Conservation (phyloP, 345 rosid genomes). For the Euphorbia peplus region DNA sequence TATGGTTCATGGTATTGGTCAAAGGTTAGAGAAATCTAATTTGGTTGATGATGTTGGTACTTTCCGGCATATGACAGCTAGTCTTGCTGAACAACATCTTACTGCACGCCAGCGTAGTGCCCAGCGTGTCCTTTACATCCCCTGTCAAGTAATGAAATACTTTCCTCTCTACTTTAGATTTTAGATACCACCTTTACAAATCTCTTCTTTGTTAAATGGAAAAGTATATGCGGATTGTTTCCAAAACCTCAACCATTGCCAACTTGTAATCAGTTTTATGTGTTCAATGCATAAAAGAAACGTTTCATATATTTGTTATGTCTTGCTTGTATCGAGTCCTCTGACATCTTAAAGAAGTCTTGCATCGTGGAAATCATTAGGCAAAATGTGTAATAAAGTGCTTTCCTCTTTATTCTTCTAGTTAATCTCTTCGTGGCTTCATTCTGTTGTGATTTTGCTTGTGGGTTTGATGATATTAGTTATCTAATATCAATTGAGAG, state of each 20-base stretch:
- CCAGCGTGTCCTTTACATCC: conserved; percentile 88
- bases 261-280: not conserved
- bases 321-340: not conserved
- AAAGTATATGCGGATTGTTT: not conserved
- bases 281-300: not conserved
- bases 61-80: conserved; percentile 77
- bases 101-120: conserved; percentile 63
- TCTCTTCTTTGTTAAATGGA: not conserved
- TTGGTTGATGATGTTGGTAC: conserved; percentile 92
- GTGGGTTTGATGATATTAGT: not conserved
- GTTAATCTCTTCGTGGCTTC: not conserved
- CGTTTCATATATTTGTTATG: conserved; percentile 1
- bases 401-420: not conserved
- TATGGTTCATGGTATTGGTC: conserved; percentile 99
- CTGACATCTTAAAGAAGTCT: not conserved
- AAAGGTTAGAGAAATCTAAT: conserved; percentile 93
- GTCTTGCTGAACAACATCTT: conserved; percentile 75
- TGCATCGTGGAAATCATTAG: not conserved
- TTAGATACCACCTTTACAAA: not conserved
- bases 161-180: not conserved
- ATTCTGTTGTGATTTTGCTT: not conserved
- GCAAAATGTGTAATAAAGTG: not conserved
- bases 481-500: not conserved
- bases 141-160: conserved; percentile 70
- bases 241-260: not conserved